A percentile compares a stretch with the other conserved stretches of the same genome.
These are phyloP conservation scores for Fusarium sublunatum DNA, from an alignment of 2,329 filamentous ascomycete genomes.

Conservation along the genomic window DNA sequence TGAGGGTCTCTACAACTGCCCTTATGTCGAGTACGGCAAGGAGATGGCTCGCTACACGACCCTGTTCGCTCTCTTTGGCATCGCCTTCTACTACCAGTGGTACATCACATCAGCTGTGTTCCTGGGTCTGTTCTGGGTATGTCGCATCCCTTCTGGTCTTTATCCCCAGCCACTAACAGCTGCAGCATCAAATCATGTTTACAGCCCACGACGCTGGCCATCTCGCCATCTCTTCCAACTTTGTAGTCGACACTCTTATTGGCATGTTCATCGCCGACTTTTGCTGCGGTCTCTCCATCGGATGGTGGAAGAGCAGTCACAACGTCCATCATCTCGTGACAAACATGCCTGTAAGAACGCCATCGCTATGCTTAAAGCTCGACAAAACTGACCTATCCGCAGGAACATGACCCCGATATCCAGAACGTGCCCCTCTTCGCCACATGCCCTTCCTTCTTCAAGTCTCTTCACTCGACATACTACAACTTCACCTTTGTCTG, in stretches of 20 bases:
- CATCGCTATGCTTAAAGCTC: background rate
- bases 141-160: background rate
- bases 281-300: constrained; percentile 72
- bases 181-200: constrained; percentile 75
- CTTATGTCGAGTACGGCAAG: constrained; percentile 67
- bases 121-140: constrained; percentile 71
- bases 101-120: constrained; percentile 68
- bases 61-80: constrained; percentile 62
- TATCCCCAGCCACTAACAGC: constrained; percentile 25
- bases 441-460: constrained; percentile 73
- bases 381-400: background rate
- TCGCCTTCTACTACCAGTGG: constrained; percentile 61
- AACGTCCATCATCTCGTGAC: constrained; percentile 76
- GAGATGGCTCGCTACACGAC: constrained; percentile 65
- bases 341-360: constrained; percentile 64
- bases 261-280: constrained; percentile 73
- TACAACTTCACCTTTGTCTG: constrained; percentile 72
- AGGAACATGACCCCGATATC: constrained; percentile 69
- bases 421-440: constrained; percentile 78
- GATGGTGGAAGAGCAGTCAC: constrained; percentile 77
- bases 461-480: constrained; percentile 71
- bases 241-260: constrained; percentile 68
- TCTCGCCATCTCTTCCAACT: constrained; percentile 70
- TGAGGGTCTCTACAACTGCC: constrained; percentile 68
- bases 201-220: constrained; percentile 74